Evolutionary conservation across 345 rosid species (phyloP), one percentile per base, ranked within the genome.

Genomic region (Brassica rapa): DNA sequence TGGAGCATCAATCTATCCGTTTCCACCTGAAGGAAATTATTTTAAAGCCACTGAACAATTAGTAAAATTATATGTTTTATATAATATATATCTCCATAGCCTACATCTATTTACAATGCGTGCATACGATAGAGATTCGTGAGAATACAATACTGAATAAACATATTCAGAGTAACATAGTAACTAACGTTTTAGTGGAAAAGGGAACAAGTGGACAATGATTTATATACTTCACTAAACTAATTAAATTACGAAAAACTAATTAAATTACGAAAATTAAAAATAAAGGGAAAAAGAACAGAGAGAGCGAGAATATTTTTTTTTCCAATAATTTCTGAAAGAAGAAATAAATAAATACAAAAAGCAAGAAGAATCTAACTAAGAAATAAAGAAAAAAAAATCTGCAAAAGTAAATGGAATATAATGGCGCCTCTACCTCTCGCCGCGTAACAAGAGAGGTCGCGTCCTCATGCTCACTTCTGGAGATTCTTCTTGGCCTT

Each of bases 381-480:
- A 33, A 1, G 15, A 43, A 12, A 24, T 4, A 43, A 46, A 46
- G 1, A 19, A 19, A 19, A 19, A 19, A 19, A 19, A 19, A 19
- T 19, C 21, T 19, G 21, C 21, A 19, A 19, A 19, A 19, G 41
- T 53, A 57, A 43, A 57, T 41, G 73, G 73, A 57, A 78, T 72
- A 72, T 15, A 43, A 8, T 41, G 62, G 55, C 33, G 39, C 41
- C 10, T 66, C 69, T 66, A 23, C 82, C 15, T 60, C n/a, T 66
- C 63, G 77, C 82, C 82, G 82, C 73, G 69, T 78, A 59, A 46
- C 82, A 2, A 65, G 60, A 15, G 57, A 71, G 76, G 71, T 57
- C 77, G 62, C 56, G 77, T 78, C 57, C 62, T 66, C 68, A 23
- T 70, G 68, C 71, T 63, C 35, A 5, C 27, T 62, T 46, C 24